phyloP scores from a whole-genome alignment of 140 eudicot genomes.

The Stevia rebaudiana region DNA sequence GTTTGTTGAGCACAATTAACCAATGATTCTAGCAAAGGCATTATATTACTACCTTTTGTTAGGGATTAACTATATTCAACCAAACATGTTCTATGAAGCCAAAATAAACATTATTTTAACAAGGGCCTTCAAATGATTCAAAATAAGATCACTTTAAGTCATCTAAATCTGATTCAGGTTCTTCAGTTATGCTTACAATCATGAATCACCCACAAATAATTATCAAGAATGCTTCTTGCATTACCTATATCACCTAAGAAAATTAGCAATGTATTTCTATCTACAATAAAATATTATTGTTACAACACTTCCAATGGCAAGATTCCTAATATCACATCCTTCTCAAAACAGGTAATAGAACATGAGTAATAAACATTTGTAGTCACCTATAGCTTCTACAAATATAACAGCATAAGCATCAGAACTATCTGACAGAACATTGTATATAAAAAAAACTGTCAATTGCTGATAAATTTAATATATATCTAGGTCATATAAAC shows the following conservation, averaged over 20 bases:
- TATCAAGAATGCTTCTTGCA: background rate
- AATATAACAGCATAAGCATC: background rate
- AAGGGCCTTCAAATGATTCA: background rate
- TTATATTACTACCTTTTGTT: background rate
- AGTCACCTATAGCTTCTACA: conserved; percentile 1
- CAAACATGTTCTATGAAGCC: background rate
- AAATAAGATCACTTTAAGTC: background rate
- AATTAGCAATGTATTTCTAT: background rate
- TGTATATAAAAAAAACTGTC: background rate
- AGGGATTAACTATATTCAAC: background rate
- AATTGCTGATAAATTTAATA: background rate
- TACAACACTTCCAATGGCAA: background rate
- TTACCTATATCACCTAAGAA: background rate
- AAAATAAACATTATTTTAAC: background rate
- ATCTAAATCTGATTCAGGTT: background rate
- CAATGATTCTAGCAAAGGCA: background rate
- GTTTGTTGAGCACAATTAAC: background rate
- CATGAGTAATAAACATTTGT: background rate
- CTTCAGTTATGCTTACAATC: background rate
- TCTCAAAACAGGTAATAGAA: background rate
- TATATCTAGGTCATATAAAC: background rate
- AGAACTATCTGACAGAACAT: background rate
- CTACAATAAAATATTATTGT: background rate
- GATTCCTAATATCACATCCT: background rate
- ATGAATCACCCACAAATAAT: conserved; percentile 6